A percentile compares a stretch with the other conserved stretches of the same genome.
phyloP scores from a whole-genome alignment of 768 basidiomycete genomes.

The Lactarius sanguifluus region DNA sequence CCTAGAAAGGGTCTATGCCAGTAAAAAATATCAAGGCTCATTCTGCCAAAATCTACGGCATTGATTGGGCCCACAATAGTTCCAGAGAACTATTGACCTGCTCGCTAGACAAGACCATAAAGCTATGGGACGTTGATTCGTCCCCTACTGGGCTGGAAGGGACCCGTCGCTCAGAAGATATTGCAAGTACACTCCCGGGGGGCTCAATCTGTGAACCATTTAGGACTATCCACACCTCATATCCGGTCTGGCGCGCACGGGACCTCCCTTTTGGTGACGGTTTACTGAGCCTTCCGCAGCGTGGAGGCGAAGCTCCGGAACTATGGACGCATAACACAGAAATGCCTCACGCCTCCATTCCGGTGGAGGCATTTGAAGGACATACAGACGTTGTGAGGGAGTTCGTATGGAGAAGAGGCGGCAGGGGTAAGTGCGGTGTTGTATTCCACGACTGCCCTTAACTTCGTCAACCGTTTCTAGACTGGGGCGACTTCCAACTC shows the following conservation, averaged over 20 bases:
- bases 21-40: constrained; percentile 76
- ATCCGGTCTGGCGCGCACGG: constrained; percentile 94
- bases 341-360: constrained; percentile 38
- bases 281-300: constrained; percentile 82
- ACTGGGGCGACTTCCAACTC: constrained; percentile 54
- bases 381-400: constrained; percentile 95
- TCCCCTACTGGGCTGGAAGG: constrained; percentile 15
- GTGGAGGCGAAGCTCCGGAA: constrained; percentile 79
- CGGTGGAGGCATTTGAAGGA: constrained; percentile 79
- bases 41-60: constrained; percentile 91
- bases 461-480: constrained; percentile 28
- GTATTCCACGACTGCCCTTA: not conserved
- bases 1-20: constrained; percentile 85
- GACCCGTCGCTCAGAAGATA: constrained; percentile 10
- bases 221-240: constrained; percentile 63
- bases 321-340: constrained; percentile 61
- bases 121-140: constrained; percentile 69
- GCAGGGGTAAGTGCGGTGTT: constrained; percentile 43
- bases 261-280: constrained; percentile 91
- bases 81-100: constrained; percentile 89
- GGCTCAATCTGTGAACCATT: constrained; percentile 41
- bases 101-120: constrained; percentile 91
- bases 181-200: constrained; percentile 23
- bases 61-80: constrained; percentile 86
- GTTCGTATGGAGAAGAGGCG: constrained; percentile 90